A percentile compares a stretch with the other conserved stretches of the same genome.
phyloP scores from a whole-genome alignment of 2,329 filamentous ascomycete genomes.

The Beauveria sp. region DNA sequence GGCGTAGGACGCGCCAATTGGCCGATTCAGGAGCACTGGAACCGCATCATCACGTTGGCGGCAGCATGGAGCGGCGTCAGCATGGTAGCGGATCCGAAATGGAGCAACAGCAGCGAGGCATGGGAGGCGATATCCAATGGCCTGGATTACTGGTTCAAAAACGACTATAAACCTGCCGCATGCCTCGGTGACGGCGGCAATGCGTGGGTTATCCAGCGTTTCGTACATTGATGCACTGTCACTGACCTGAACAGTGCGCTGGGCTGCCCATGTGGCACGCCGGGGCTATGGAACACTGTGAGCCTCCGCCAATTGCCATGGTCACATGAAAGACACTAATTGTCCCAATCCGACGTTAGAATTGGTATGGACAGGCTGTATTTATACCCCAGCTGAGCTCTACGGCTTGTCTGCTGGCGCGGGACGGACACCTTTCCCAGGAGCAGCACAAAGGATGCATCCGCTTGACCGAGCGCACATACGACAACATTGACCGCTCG shows the following conservation, averaged over 20 bases:
- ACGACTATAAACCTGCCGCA: constrained; percentile 16
- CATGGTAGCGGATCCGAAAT: constrained; percentile 3
- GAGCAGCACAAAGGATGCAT: constrained; percentile 15
- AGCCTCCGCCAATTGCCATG: background rate
- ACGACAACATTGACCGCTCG: constrained; percentile 14
- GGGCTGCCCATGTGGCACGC: constrained; percentile 15
- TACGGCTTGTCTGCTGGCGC: constrained; percentile 15
- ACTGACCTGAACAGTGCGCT: background rate
- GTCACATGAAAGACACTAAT: background rate
- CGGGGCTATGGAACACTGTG: constrained; percentile 17
- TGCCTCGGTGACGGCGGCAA: constrained; percentile 17
- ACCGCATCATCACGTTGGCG: constrained; percentile 16
- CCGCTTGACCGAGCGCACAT: constrained; percentile 16
- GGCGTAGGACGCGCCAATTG: constrained; percentile 17
- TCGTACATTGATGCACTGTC: background rate
- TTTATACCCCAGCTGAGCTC: constrained; percentile 18
- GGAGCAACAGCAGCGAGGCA: constrained; percentile 13
- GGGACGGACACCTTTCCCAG: constrained; percentile 14
- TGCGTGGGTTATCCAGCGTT: constrained; percentile 3
- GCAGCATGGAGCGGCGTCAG: constrained; percentile 19
- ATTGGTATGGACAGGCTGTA: constrained; percentile 19
- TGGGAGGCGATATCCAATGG: constrained; percentile 14
- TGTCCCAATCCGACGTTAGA: constrained; percentile 7
- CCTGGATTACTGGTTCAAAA: constrained; percentile 19
- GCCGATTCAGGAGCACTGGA: constrained; percentile 19